Base-by-base conservation (phyloP, 2,329 filamentous ascomycete genomes). In the Clonostachys rhizophaga region DNA sequence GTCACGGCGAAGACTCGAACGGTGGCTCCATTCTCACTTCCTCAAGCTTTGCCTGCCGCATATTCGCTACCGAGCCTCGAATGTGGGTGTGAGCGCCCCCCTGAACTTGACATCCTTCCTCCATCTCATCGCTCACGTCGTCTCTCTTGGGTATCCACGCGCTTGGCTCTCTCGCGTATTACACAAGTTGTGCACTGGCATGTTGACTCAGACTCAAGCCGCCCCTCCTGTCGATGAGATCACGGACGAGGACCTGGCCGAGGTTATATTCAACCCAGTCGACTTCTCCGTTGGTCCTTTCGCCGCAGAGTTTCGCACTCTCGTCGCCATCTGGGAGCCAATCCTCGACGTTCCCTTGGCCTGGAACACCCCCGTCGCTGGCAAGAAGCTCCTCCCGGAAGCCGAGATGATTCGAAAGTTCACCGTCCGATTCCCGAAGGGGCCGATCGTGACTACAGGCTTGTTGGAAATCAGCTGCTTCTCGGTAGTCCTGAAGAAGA, bases 11-110 rank as follows among this genome's bases (percentile, higher is more conserved):
- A 16, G 34, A 12, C 42, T 43, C 16, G 24, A 43, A 11, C 12
- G n/a, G 17, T 43, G 20, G 42, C 42, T 43, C 10, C 42, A 43
- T 33, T 20, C 42, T 33, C 42, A 43, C 30, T 43, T 43, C 42
- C 20, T 43, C 17, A 43, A 43, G 42, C 18, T 43, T 1, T 43
- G 42, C 16, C 30, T 43, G 42, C 42, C 42, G 2, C 7, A 12
- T 33, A 6, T 17, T 5, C 17, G 42, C 17, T 10, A 18, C 18
- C 10, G 12, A 13, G 1, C 14, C 42, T n/a, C 18, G 3, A 33
- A 13, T 2, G 2, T 10, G 16, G n/a, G 24, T n/a, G 42, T 43
- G 6, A 13, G 11, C n/a, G 42, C 42, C 18, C 42, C 42, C 11
- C 42, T 43, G 3, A 43, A 34, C 42, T 6, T 43, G 17, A 24